A percentile compares a stretch with the other conserved stretches of the same genome.
Conservation (phyloP, 805 yeast genomes). For the Teunomyces barrocoloradensis region DNA sequence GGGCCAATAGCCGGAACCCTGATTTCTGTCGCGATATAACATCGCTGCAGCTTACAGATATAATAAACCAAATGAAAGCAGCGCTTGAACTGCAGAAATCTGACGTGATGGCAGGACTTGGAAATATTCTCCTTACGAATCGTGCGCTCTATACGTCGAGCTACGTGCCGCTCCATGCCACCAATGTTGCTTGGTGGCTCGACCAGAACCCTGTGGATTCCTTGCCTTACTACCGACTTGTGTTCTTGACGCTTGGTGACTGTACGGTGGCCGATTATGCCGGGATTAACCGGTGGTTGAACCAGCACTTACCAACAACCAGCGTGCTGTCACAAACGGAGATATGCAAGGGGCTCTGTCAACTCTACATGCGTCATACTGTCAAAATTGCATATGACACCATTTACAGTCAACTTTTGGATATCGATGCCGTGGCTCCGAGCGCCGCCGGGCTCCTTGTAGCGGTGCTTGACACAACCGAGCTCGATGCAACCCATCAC, state of each 20-base stretch:
- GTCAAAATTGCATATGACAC: not conserved
- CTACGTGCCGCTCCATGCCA: slow-evolving; percentile 19
- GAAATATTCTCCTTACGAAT: slow-evolving; percentile 26
- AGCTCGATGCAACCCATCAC: not conserved
- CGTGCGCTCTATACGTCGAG: slow-evolving; percentile 14
- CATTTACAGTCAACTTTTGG: not conserved
- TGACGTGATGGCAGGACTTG: slow-evolving; percentile 20
- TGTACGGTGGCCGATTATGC: not conserved
- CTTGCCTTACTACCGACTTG: slow-evolving; percentile 22
- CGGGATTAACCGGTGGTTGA: not conserved
- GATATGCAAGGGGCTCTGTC: not conserved
- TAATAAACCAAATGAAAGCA: not conserved
- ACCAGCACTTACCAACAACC: not conserved
- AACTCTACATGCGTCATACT: not conserved
- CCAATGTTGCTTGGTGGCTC: slow-evolving; percentile 6
- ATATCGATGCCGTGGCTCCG: too few relatives aligned
- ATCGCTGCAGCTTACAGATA: too few relatives aligned
- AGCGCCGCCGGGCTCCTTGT: not conserved
- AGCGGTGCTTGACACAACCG: not conserved
- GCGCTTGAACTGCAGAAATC: not conserved
- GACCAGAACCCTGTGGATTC: not conserved
- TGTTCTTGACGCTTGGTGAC: slow-evolving; percentile 8
- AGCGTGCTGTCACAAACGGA: not conserved
- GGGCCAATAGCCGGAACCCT: too few relatives aligned
- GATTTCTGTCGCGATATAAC: too few relatives aligned